Evolutionary conservation across 345 rosid species (phyloP).

Genomic region (Syzygium jambos): DNA sequence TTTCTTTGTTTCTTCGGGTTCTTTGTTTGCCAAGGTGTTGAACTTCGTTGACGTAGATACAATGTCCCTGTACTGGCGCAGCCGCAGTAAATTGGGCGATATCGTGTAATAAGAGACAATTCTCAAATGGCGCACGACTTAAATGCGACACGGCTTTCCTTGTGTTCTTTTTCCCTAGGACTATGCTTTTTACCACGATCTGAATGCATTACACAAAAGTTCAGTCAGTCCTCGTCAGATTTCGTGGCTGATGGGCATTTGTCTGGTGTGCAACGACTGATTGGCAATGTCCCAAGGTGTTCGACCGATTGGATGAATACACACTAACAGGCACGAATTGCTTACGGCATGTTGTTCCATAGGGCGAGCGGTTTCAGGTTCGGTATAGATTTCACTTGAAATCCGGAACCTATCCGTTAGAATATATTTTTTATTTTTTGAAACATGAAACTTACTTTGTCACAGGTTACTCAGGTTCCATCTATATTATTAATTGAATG

Average conservation of each 20-base stretch:
- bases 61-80: neutral
- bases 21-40: neutral
- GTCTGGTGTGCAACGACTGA: neutral
- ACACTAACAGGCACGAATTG: neutral
- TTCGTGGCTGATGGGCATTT: neutral
- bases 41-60: neutral
- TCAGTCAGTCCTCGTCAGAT: neutral
- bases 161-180: neutral
- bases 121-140: neutral
- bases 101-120: neutral
- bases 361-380: no score
- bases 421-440: no score
- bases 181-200: neutral
- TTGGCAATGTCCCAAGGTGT: neutral
- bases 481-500: no score
- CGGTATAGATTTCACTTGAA: no score
- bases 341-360: neutral
- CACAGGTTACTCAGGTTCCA: no score
- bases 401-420: no score
- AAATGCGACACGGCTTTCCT: neutral
- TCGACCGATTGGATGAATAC: neutral
- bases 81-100: neutral
- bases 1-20: neutral
- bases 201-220: neutral
- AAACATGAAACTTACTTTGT: no score